phyloP scores from a whole-genome alignment of 2,329 filamentous ascomycete genomes.

The Ceratocystis lukuohia region DNA sequence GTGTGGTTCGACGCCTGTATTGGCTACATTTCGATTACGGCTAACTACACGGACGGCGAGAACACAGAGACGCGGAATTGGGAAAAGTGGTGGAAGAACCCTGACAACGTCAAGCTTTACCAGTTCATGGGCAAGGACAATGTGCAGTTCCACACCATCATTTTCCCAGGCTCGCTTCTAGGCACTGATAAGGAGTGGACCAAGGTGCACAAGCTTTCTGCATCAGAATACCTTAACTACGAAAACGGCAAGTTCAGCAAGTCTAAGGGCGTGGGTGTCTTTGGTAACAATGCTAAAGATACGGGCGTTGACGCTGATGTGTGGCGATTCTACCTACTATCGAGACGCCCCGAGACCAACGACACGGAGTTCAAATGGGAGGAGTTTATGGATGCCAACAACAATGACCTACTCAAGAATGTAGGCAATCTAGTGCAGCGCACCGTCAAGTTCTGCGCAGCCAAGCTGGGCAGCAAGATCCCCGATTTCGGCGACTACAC shows the following conservation, averaged over 20 bases:
- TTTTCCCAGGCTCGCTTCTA: conserved; percentile 78
- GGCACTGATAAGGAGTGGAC: conserved; percentile 81
- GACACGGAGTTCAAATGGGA: conserved; percentile 87
- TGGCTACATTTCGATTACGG: conserved; percentile 89
- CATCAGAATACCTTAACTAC: conserved; percentile 78
- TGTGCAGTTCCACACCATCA: conserved; percentile 55
- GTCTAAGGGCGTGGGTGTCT: conserved; percentile 77
- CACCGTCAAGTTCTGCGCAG: conserved; percentile 61
- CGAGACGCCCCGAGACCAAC: conserved; percentile 69
- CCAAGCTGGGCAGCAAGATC: conserved; percentile 58
- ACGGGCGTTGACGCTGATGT: conserved; percentile 75
- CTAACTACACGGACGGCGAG: conserved; percentile 58
- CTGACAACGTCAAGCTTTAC: conserved; percentile 74
- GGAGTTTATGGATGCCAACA: conserved; percentile 71
- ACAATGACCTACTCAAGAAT: conserved; percentile 72
- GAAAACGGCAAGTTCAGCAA: conserved; percentile 89
- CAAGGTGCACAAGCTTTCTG: conserved; percentile 74
- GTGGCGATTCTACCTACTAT: conserved; percentile 87
- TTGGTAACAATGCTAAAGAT: conserved; percentile 77
- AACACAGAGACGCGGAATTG: conserved; percentile 48
- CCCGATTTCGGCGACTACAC: conserved; percentile 45
- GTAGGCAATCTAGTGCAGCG: conserved; percentile 64
- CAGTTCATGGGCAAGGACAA: conserved; percentile 82
- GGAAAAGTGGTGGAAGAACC: conserved; percentile 91
- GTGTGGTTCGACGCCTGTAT: conserved; percentile 91